Evolutionary conservation across 106 monocot genomes (phyloP).

Genomic region (Iris macrosiphon): DNA sequence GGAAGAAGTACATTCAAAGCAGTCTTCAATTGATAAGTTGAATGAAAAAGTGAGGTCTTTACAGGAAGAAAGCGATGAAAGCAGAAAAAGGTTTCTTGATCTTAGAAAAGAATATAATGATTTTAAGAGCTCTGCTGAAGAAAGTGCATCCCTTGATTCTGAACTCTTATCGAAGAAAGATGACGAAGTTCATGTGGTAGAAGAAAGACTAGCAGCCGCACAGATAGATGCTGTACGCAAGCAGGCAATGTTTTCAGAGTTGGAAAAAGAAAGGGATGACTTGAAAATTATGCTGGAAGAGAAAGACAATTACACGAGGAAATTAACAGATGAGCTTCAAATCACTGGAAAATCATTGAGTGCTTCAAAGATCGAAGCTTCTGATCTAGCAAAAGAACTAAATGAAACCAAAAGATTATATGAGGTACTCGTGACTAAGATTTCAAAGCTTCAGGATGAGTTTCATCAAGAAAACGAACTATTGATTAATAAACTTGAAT

Average conservation of each 20-base stretch:
- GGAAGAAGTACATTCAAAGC: slow-evolving; percentile 39
- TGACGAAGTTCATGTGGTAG: slow-evolving; percentile 34
- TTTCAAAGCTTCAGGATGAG: slow-evolving; percentile 10
- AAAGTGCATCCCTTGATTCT: slow-evolving; percentile 28
- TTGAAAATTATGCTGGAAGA: slow-evolving; percentile 30
- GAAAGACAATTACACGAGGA: slow-evolving; percentile 24
- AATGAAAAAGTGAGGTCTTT: slow-evolving; percentile 29
- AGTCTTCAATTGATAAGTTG: slow-evolving; percentile 28
- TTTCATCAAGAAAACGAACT: slow-evolving; percentile 4
- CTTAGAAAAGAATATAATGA: slow-evolving; percentile 41
- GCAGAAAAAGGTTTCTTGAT: slow-evolving; percentile 24
- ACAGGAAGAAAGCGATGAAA: slow-evolving; percentile 34
- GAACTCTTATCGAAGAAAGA: slow-evolving; percentile 57
- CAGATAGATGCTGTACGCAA: slow-evolving; percentile 23
- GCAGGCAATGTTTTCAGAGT: slow-evolving; percentile 19
- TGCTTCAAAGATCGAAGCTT: slow-evolving; percentile 26
- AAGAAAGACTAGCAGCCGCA: slow-evolving; percentile 35
- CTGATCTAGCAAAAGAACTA: slow-evolving; percentile 14
- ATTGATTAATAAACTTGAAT: slow-evolving; percentile 26
- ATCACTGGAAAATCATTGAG: slow-evolving; percentile 20
- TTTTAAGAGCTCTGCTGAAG: slow-evolving; percentile 37
- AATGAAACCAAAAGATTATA: slow-evolving; percentile 10
- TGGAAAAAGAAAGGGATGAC: slow-evolving; percentile 56
- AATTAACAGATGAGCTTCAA: slow-evolving; percentile 38
- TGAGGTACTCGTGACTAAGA: slow-evolving; percentile 10